Evolutionary conservation across 768 basidiomycete species (phyloP), one percentile per base, ranked within the genome.

Genomic region (Suillus sp.): DNA sequence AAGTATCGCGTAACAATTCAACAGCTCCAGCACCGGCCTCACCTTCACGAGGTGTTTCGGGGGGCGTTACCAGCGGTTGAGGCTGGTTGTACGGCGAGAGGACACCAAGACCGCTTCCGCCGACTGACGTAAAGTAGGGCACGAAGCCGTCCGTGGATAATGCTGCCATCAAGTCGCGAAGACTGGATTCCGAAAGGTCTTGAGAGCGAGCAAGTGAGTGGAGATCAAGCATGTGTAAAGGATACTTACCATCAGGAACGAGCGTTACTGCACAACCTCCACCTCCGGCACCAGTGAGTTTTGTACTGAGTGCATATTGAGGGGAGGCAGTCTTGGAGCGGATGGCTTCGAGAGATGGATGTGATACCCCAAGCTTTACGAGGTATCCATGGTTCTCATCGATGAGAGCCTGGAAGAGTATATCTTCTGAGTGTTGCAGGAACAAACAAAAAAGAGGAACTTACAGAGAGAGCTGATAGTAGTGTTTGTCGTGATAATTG

Each of bases 181-280:
- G 79, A 20, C 80, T 68, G 20, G 81, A 78, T 45, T 86, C 83
- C 48, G 86, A 74, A 80, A 96, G 89, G 67, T 90, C 96, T 96
- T 72, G n/a, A 59, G 47, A 60, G 37, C n/a, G 18, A 62, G 35
- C 18, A 10, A 62, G 37, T 48, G 4, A 47, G 27, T 9, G 5
- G 9, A 14, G 22, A 63, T n/a, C 32, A 61, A 62, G 58, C 14
- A 35, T n/a, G 47, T 34, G 59, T 27, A 53, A 42, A 38, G 32
- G 2, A 1, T 8, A 78, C 89, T 67, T 68, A 96, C 96, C 86
- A 78, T 98, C 95, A 59, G 97, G 97, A 59, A 99, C 83, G 40
- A 99, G 84, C 14, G 96, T 96, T 35, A 99, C 94, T 5, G 95
- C 90, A 72, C 97, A 99, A n/a, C 97, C 97, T 30, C 97, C 97